Conservation (phyloP, 192 early-diverging fungal species). For the Rhizoclosmatium globosum region DNA sequence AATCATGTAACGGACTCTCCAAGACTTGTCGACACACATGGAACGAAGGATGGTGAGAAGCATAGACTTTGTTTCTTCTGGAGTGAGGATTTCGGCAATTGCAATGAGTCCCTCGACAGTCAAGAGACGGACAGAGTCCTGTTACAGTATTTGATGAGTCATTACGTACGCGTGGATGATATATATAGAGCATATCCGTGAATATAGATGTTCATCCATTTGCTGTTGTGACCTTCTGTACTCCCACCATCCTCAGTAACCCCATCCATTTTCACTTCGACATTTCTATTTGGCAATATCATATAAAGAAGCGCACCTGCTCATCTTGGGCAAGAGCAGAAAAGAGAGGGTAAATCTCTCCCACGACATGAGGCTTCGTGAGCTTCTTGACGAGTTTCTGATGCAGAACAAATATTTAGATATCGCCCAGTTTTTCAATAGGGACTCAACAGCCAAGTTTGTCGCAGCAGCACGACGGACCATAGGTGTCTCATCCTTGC, state of each 20-base stretch:
- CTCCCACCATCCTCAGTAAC: too few species aligned
- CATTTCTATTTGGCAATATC: too few species aligned
- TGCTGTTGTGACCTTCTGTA: too few species aligned
- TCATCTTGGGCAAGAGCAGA: constrained; percentile 79
- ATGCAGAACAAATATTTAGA: not conserved
- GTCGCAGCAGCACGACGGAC: constrained; percentile 94
- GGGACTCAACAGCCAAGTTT: constrained; percentile 49
- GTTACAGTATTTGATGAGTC: constrained; percentile 52
- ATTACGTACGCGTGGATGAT: too few species aligned
- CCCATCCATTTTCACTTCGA: too few species aligned
- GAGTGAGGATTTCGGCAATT: constrained; percentile 81
- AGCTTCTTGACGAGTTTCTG: constrained; percentile 77
- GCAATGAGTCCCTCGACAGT: constrained; percentile 92
- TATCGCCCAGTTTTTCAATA: too few species aligned
- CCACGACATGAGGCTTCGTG: constrained; percentile 79
- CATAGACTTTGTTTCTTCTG: constrained; percentile 80
- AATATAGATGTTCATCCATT: not conserved
- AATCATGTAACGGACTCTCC: constrained; percentile 99
- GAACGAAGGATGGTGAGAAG: constrained; percentile 74
- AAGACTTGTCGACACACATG: constrained; percentile 92
- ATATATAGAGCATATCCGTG: not conserved
- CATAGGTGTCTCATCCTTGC: constrained; percentile 97
- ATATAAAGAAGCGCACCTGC: constrained; percentile 49
- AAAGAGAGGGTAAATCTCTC: constrained; percentile 89
- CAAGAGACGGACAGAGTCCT: constrained; percentile 97